Conservation (phyloP, 2,329 filamentous ascomycete genomes). For the Xenoacremonium recifei region DNA sequence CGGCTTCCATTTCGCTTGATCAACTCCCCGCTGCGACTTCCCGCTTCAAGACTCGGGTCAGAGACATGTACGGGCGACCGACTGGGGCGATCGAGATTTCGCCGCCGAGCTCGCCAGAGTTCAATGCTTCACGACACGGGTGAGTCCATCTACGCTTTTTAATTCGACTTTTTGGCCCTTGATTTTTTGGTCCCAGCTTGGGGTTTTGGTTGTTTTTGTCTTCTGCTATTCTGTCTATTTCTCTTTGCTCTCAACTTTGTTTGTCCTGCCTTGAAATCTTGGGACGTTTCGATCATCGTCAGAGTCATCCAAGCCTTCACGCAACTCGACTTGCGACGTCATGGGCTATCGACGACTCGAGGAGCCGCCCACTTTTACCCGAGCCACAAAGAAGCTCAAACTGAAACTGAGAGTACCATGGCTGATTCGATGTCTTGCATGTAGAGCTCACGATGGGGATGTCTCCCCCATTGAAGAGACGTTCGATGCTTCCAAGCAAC, state of each 20-base stretch:
- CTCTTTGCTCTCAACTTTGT: neutral
- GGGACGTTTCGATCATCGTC: neutral
- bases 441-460: conserved; percentile 31
- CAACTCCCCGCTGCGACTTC: conserved; percentile 34
- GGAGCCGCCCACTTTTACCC: neutral
- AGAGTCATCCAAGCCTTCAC: neutral
- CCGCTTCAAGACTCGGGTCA: conserved; percentile 28
- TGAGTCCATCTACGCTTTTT: conserved; percentile 36
- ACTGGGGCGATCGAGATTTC: conserved; percentile 49
- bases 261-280: neutral
- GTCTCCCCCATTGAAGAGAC: conserved; percentile 55
- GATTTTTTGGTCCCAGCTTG: conserved; percentile 2
- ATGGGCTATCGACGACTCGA: neutral
- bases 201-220: conserved; percentile 14
- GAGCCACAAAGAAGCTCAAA: conserved; percentile 12
- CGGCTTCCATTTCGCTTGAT: conserved; percentile 55
- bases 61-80: conserved; percentile 25
- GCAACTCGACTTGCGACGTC: neutral
- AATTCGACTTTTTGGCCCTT: conserved; percentile 1
- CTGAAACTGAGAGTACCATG: conserved; percentile 6
- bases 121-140: conserved; percentile 34
- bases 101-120: conserved; percentile 57
- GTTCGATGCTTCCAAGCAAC: conserved; percentile 34
- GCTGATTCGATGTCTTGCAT: conserved; percentile 22
- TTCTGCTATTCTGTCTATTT: neutral